Evolutionary conservation across 331 rosid genomes (phyloP).

Genomic region (Prunus yedoensis): DNA sequence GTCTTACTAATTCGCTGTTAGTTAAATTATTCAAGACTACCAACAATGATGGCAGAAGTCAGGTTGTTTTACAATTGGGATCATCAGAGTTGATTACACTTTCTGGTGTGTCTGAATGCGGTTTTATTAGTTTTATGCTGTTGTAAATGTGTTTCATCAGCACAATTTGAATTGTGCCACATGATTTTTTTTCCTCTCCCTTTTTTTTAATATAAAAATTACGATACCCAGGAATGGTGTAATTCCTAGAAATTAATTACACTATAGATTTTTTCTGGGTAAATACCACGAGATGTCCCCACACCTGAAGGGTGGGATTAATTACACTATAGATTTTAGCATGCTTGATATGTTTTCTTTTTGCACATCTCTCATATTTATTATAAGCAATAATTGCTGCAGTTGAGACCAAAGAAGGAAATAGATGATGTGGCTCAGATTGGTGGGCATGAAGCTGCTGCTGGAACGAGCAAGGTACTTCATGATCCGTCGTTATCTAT

Average conservation of each 20-base stretch:
- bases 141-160: not conserved
- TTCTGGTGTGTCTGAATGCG: not conserved
- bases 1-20: not conserved
- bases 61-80: not conserved
- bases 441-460: slow-evolving; percentile 21
- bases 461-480: slow-evolving; percentile 14
- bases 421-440: slow-evolving; percentile 26
- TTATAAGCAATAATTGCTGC: slow-evolving; percentile 24
- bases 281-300: too few species aligned
- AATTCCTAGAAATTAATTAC: too few species aligned
- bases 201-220: not conserved
- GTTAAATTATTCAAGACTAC: not conserved
- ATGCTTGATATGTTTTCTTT: slow-evolving; percentile 4
- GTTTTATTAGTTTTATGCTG: not conserved
- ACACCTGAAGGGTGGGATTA: too few species aligned
- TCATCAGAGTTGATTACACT: not conserved
- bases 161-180: not conserved
- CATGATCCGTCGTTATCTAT: slow-evolving; percentile 20
- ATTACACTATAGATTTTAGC: not conserved
- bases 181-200: not conserved
- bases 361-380: not conserved
- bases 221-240: too few species aligned
- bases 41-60: not conserved
- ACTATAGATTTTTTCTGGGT: not conserved
- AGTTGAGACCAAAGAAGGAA: slow-evolving; percentile 47